Percentiles rank a stretch among this genome's conserved stretches.
Conservation (phyloP, 2,329 filamentous ascomycete genomes). For the Sclerotinia minor region DNA sequence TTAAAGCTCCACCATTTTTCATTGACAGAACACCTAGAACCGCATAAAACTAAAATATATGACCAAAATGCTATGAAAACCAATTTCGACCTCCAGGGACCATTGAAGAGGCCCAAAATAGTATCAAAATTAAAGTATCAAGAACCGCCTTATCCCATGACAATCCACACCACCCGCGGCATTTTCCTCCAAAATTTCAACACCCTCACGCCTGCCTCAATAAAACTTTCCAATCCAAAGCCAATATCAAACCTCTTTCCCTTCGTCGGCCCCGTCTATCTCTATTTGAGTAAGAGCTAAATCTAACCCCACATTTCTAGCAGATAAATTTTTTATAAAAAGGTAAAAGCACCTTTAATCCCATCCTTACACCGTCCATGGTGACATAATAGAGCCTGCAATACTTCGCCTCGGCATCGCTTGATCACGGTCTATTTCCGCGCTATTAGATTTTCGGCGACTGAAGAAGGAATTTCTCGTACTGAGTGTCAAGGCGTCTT, state of each 20-base stretch:
- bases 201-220: background rate
- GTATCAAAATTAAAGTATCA: background rate
- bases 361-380: background rate
- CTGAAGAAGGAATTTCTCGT: background rate
- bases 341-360: background rate
- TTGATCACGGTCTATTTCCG: background rate
- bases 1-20: too few relatives aligned
- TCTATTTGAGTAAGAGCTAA: background rate
- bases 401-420: background rate
- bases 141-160: background rate
- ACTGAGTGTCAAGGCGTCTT: background rate
- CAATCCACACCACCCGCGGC: fast-evolving
- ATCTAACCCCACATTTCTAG: background rate
- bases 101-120: background rate
- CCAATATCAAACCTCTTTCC: background rate
- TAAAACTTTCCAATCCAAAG: background rate
- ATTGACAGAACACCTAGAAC: background rate
- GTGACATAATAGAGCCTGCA: background rate
- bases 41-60: background rate
- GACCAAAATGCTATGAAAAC: background rate
- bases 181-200: too few relatives aligned
- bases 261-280: background rate
- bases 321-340: background rate
- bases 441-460: too few relatives aligned
- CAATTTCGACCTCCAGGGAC: background rate